Evolutionary conservation across 257 asterid species (phyloP).

Genomic region (Hygrophila difformis): DNA sequence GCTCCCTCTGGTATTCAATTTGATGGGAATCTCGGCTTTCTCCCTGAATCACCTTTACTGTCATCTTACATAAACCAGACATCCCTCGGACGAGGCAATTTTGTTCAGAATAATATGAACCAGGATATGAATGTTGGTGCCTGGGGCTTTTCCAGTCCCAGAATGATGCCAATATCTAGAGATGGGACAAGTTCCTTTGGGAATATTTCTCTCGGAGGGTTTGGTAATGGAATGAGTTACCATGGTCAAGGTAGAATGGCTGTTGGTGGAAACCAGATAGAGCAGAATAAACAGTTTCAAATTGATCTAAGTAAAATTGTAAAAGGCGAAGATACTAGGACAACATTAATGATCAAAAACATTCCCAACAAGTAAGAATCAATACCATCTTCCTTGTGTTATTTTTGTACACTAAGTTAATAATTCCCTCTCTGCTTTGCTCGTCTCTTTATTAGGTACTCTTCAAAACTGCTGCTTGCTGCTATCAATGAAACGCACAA

Average conservation of each 20-base stretch:
- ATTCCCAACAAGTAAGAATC: conserved; percentile 91
- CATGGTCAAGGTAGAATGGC: conserved; percentile 64
- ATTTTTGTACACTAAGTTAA: neutral
- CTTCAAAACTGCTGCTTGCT: conserved; percentile 88
- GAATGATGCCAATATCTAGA: conserved; percentile 55
- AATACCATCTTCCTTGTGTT: neutral
- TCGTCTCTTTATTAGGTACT: conserved; percentile 87
- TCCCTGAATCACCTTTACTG: conserved; percentile 87
- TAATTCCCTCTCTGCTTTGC: conserved; percentile 8
- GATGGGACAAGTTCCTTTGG: conserved; percentile 54
- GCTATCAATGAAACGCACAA: conserved; percentile 90
- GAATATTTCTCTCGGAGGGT: conserved; percentile 55
- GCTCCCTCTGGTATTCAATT: conserved; percentile 83
- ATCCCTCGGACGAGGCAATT: conserved; percentile 38
- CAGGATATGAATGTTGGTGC: conserved; percentile 33
- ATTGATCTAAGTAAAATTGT: conserved; percentile 78
- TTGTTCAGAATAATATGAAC: conserved; percentile 37
- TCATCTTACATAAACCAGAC: conserved; percentile 51
- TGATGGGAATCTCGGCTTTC: conserved; percentile 66
- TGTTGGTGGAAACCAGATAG: conserved; percentile 56
- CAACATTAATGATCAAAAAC: conserved; percentile 92
- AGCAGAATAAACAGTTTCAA: conserved; percentile 70
- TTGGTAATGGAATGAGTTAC: conserved; percentile 53
- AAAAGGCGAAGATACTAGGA: conserved; percentile 74
- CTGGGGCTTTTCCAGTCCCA: conserved; percentile 57